Base-by-base conservation (phyloP, 1,284 basidiomycete species). In the Tylopilus orsonianus region DNA sequence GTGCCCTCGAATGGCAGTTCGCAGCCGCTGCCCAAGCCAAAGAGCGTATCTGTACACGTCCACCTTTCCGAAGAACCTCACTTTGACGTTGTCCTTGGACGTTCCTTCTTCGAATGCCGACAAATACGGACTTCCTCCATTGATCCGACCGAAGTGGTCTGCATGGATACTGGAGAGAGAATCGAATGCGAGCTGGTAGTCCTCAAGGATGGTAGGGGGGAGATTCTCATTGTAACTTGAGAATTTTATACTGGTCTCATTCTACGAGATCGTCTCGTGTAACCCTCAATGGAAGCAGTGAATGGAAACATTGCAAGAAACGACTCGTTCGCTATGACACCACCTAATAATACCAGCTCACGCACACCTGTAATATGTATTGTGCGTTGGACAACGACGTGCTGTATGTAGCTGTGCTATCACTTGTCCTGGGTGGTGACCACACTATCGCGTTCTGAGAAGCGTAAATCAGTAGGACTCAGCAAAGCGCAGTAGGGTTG, bases 61-160 rank as follows among this genome's bases (percentile, higher is more conserved):
- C 90, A 90, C 71, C 75, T 98, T 27, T 90, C 90, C 8, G 96
- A 99, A 67, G 95, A 97, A 68, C 86, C 87, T 19, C 95, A 97
- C 67, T 99, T 99, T 71, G 95, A 97, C 59, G 92, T 97, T 41
- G 90, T 98, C 18, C 79, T 99, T 2, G 96, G 96, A 4, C 80
- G 96, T 35, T 87, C 90, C 26, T 99, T 98, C 74, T 88, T 95
- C 69, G 97, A 99, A 71, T 85, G 84, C 63, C 80, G 96, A 59
- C 86, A 88, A 57, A 83, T 99, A 57, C 85, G 85, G 67, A 84
- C 82, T 20, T 90, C 90, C 61, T 75, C 85, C 0, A 73, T 87
- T 32, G 96, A 99, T 68, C 87, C 87, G 47, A 98, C 96, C 12
- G 87, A 88, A 58, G 86, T 99, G 23, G 82, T 92, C 2, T 98